Conservation (phyloP, 768 basidiomycete genomes). For the Tephrocybe rancida region DNA sequence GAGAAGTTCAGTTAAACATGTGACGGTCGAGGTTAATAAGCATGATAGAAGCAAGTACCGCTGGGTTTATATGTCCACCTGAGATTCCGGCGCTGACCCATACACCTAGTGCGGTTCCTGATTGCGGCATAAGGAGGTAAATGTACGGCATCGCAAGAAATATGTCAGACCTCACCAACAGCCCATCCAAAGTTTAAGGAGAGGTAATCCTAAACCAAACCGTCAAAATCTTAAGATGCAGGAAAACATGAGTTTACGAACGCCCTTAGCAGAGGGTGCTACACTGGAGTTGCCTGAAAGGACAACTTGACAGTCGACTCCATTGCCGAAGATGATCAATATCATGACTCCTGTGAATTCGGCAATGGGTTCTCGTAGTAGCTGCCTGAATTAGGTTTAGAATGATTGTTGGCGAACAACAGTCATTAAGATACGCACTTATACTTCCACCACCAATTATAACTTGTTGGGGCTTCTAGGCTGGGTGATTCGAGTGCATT, state of each 20-base stretch:
- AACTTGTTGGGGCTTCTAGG: background rate
- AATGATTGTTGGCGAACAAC: background rate
- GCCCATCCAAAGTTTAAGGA: slow-evolving; percentile 49
- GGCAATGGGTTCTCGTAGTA: slow-evolving; percentile 42
- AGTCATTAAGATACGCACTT: slow-evolving; percentile 19
- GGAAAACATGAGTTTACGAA: slow-evolving; percentile 24
- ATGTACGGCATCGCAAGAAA: too few species aligned
- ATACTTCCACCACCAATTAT: slow-evolving; percentile 30
- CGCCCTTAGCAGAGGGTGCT: slow-evolving; percentile 46
- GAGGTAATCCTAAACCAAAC: slow-evolving; percentile 35
- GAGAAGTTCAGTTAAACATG: slow-evolving; percentile 1
- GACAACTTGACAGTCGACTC: slow-evolving; percentile 50
- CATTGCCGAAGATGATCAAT: slow-evolving; percentile 53
- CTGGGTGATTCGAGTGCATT: background rate
- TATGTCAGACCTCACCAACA: slow-evolving; percentile 27
- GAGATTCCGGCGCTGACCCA: slow-evolving; percentile 51
- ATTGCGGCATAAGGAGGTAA: background rate
- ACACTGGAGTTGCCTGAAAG: slow-evolving; percentile 43
- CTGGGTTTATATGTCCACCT: slow-evolving; percentile 49
- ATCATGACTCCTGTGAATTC: slow-evolving; percentile 60
- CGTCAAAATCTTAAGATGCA: background rate
- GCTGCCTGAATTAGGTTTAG: slow-evolving; percentile 21
- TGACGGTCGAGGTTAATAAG: background rate
- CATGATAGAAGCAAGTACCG: slow-evolving; percentile 24
- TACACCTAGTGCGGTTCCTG: slow-evolving; percentile 48